These are phyloP conservation scores for Saccharomycopsis fodiens DNA, from an alignment of 805 yeast genomes.

Conservation along the genomic window DNA sequence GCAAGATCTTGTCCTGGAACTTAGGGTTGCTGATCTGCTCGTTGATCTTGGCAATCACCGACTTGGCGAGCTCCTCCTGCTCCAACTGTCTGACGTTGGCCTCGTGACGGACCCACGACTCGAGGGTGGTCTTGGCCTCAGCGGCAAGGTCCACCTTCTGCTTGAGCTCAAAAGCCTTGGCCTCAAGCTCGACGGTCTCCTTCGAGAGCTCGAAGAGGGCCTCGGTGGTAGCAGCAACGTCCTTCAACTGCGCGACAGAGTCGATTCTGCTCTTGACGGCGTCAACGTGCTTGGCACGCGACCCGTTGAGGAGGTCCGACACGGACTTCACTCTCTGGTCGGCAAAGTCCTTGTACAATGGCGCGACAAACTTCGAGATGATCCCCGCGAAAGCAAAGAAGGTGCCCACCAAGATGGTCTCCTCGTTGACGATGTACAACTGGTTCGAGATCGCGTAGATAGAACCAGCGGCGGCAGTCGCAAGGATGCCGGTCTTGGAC, in stretches of 20 bases:
- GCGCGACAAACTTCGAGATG: slow-evolving; percentile 83
- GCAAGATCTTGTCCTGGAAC: slow-evolving; percentile 88
- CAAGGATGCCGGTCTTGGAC: slow-evolving; percentile 91
- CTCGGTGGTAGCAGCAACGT: slow-evolving; percentile 87
- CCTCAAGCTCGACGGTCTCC: slow-evolving; percentile 95
- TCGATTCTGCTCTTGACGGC: slow-evolving; percentile 92
- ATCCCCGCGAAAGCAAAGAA: slow-evolving; percentile 72
- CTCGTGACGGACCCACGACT: slow-evolving; percentile 99
- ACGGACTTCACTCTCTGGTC: slow-evolving; percentile 77
- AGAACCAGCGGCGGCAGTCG: slow-evolving; percentile 92
- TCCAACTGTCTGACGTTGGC: slow-evolving; percentile 92
- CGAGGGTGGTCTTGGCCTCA: slow-evolving; percentile 92
- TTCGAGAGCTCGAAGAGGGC: slow-evolving; percentile 88
- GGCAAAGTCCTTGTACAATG: slow-evolving; percentile 92
- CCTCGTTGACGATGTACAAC: slow-evolving; percentile 89
- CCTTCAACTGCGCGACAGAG: slow-evolving; percentile 81
- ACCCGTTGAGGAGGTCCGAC: slow-evolving; percentile 71
- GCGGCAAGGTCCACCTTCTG: slow-evolving; percentile 80
- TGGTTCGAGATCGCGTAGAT: slow-evolving; percentile 91
- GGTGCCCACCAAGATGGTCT: slow-evolving; percentile 75
- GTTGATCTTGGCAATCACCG: slow-evolving; percentile 85
- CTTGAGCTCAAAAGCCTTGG: slow-evolving; percentile 86
- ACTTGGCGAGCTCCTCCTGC: slow-evolving; percentile 82
- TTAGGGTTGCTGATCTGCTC: slow-evolving; percentile 76
- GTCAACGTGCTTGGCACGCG: slow-evolving; percentile 82